Evolutionary conservation across 1,284 basidiomycete species (phyloP).

Genomic region (Leccinum subrobustum): DNA sequence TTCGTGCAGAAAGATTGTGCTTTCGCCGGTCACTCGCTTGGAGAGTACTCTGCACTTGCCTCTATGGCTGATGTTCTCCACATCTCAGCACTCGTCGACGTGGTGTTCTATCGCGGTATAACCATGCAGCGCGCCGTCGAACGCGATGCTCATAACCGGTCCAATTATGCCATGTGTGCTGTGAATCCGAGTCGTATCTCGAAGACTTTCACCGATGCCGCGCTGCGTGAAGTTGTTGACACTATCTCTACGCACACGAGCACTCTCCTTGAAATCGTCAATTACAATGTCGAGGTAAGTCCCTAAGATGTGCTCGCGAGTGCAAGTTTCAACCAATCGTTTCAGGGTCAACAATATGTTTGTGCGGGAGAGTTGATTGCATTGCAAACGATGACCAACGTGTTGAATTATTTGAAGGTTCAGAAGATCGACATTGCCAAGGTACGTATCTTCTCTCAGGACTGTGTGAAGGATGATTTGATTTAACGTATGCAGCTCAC

Average conservation of each 20-base stretch:
- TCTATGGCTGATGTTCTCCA: constrained; percentile 96
- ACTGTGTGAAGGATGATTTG: constrained; percentile 4
- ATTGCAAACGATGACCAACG: constrained; percentile 92
- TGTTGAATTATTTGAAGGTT: constrained; percentile 94
- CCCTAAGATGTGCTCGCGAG: neutral
- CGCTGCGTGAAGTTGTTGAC: constrained; percentile 94
- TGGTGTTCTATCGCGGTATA: constrained; percentile 99
- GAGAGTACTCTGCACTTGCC: constrained; percentile 97
- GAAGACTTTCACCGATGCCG: constrained; percentile 89
- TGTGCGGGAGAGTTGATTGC: constrained; percentile 95
- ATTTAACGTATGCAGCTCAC: constrained; percentile 58
- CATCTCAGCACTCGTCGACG: constrained; percentile 94
- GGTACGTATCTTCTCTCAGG: constrained; percentile 42
- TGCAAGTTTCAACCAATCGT: neutral
- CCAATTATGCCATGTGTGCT: constrained; percentile 98
- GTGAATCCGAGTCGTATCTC: constrained; percentile 96
- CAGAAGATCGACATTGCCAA: constrained; percentile 96
- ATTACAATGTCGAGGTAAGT: constrained; percentile 92
- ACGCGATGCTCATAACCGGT: constrained; percentile 88
- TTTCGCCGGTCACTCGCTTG: constrained; percentile 97
- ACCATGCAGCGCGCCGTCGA: constrained; percentile 99
- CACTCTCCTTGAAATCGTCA: constrained; percentile 92
- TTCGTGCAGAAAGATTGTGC: constrained; percentile 90
- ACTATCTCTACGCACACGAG: constrained; percentile 77
- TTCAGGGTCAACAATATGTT: constrained; percentile 93